A percentile compares a stretch with the other conserved stretches of the same genome.
Evolutionary conservation across 2,329 filamentous ascomycete genomes (phyloP).

Genomic region (Cyanodermella asteris): DNA sequence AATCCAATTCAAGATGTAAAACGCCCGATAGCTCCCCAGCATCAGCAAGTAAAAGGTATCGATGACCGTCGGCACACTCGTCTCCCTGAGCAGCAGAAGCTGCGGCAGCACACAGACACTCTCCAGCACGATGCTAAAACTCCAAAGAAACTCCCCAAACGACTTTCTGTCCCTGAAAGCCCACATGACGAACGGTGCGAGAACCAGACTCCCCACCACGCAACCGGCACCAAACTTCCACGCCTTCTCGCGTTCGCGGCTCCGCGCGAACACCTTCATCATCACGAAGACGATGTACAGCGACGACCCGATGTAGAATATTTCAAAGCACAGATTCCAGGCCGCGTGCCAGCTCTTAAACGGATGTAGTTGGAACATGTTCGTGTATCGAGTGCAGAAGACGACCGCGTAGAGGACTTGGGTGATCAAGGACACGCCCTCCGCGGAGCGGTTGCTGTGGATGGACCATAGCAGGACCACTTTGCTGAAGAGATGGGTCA

Average conservation of each 20-base stretch:
- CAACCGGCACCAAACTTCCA: conserved; percentile 70
- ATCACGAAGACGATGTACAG: conserved; percentile 76
- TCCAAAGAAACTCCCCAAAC: conserved; percentile 46
- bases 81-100: conserved; percentile 75
- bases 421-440: conserved; percentile 77
- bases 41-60: conserved; percentile 88
- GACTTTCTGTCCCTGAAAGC: conserved; percentile 32
- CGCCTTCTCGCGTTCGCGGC: conserved; percentile 75
- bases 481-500: conserved; percentile 71
- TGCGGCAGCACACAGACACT: conserved; percentile 80
- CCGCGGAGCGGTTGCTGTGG: conserved; percentile 66
- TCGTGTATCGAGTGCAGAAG: conserved; percentile 70
- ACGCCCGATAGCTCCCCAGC: conserved; percentile 64
- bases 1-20: conserved; percentile 90
- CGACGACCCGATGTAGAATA: conserved; percentile 68
- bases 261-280: conserved; percentile 67
- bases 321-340: conserved; percentile 70
- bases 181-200: conserved; percentile 51
- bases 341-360: conserved; percentile 15
- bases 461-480: conserved; percentile 79
- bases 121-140: conserved; percentile 80
- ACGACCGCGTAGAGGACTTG: conserved; percentile 73
- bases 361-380: conserved; percentile 41
- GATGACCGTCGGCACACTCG: conserved; percentile 86
- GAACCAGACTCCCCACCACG: conserved; percentile 38